phyloP scores from a whole-genome alignment of 2,329 filamentous ascomycete species.

The Aspergillus piperis region DNA sequence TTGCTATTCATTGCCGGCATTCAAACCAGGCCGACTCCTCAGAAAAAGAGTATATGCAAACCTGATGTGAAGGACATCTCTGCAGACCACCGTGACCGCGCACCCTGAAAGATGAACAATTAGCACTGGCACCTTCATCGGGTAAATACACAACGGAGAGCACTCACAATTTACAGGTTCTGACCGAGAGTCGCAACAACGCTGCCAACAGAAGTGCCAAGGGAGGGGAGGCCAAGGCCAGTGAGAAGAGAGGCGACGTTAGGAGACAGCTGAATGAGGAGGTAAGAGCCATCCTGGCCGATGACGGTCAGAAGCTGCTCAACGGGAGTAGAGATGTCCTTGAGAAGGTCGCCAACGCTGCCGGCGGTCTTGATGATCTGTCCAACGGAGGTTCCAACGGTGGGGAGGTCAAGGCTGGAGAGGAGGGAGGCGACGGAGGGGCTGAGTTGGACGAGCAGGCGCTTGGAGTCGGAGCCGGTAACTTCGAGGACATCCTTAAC shows the following conservation, averaged over 20 bases:
- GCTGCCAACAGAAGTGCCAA: slow-evolving; percentile 31
- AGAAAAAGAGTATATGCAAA: neutral
- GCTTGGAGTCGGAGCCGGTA: slow-evolving; percentile 30
- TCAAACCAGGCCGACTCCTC: neutral
- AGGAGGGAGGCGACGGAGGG: slow-evolving; percentile 32
- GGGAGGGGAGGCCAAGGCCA: slow-evolving; percentile 28
- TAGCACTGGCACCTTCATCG: neutral
- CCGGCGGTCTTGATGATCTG: slow-evolving; percentile 28
- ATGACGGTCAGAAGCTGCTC: slow-evolving; percentile 25
- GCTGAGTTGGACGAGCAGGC: slow-evolving; percentile 36
- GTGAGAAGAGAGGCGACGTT: slow-evolving; percentile 23
- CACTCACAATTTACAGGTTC: slow-evolving; percentile 27
- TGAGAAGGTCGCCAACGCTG: slow-evolving; percentile 31
- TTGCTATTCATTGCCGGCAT: slow-evolving; percentile 5
- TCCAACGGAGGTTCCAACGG: slow-evolving; percentile 29
- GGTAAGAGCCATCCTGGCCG: slow-evolving; percentile 20
- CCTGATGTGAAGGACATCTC: neutral
- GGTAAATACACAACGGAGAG: neutral
- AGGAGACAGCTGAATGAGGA: slow-evolving; percentile 27
- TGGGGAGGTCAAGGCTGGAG: slow-evolving; percentile 30
- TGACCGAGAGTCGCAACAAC: slow-evolving; percentile 28
- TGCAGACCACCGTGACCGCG: neutral
- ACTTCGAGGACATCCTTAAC: slow-evolving; percentile 32
- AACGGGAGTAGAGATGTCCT: slow-evolving; percentile 21
- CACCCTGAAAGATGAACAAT: neutral